Conservation (phyloP, 305 asterid genomes). For the Salvia sclarea region DNA sequence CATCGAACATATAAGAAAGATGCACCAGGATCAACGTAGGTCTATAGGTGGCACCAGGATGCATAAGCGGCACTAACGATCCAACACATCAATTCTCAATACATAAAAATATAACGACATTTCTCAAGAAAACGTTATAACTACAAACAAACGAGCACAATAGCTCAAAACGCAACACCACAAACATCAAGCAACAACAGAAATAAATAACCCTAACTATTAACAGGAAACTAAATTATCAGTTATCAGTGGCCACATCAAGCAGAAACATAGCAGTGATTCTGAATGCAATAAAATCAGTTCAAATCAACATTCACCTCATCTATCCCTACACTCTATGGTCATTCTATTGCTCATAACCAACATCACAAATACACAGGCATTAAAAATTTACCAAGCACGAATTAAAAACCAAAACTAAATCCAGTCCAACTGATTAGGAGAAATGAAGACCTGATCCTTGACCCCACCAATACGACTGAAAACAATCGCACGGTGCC, state of each 20-base stretch:
- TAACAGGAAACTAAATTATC: neutral
- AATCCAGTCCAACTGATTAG: neutral
- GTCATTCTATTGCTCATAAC: neutral
- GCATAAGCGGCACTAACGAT: neutral
- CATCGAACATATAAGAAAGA: conserved; percentile 16
- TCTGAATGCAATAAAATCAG: neutral
- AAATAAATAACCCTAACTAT: neutral
- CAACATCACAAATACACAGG: neutral
- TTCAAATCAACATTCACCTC: neutral
- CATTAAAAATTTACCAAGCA: neutral
- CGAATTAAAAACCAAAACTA: neutral
- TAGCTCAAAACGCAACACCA: neutral
- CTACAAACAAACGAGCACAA: neutral
- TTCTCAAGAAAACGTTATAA: neutral
- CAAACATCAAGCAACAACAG: neutral
- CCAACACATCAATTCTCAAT: neutral
- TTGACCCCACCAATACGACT: conserved; percentile 66
- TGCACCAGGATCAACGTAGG: neutral
- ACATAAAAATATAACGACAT: neutral
- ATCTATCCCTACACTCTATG: neutral
- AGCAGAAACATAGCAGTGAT: neutral
- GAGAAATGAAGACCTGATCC: conserved; percentile 52
- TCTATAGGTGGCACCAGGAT: neutral
- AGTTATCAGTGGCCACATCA: too few species aligned
- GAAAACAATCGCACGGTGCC: conserved; percentile 80